Evolutionary conservation across 2,329 filamentous ascomycete species (phyloP).

Genomic region (Pestalotiopsis sp.): DNA sequence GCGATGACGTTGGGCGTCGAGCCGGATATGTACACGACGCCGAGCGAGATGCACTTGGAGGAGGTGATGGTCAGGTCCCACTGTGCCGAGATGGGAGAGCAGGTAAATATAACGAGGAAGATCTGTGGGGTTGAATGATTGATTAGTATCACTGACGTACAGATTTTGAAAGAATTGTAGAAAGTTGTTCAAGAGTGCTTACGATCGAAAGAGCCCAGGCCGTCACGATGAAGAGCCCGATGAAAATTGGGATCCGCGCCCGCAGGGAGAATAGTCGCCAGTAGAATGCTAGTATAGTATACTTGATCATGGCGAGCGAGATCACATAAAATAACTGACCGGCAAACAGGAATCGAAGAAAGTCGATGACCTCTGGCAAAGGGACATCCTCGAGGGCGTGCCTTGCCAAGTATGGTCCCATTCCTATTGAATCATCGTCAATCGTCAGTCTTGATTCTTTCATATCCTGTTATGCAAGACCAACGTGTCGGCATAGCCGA

Average conservation of each 20-base stretch:
- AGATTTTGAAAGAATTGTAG: neutral
- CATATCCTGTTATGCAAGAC: neutral
- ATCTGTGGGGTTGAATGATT: too few relatives aligned
- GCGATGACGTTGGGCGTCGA: neutral
- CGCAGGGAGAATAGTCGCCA: neutral
- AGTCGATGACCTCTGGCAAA: neutral
- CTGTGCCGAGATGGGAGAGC: neutral
- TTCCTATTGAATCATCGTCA: neutral
- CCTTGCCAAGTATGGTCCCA: neutral
- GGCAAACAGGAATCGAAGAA: neutral
- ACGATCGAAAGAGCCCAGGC: neutral
- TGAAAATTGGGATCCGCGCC: neutral
- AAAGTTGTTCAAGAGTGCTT: neutral
- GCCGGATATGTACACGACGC: neutral
- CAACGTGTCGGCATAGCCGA: neutral
- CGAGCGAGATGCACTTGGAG: neutral
- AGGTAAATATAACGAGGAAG: neutral
- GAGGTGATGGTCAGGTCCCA: neutral
- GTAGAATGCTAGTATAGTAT: neutral
- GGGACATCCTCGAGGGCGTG: neutral
- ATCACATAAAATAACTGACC: neutral
- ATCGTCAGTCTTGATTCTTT: neutral
- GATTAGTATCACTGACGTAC: too few relatives aligned
- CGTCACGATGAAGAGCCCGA: neutral
- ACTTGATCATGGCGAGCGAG: slow-evolving; percentile 7